These are phyloP conservation scores for Glycine latifolia DNA, from an alignment of 306 rosid genomes.

Conservation along the genomic window DNA sequence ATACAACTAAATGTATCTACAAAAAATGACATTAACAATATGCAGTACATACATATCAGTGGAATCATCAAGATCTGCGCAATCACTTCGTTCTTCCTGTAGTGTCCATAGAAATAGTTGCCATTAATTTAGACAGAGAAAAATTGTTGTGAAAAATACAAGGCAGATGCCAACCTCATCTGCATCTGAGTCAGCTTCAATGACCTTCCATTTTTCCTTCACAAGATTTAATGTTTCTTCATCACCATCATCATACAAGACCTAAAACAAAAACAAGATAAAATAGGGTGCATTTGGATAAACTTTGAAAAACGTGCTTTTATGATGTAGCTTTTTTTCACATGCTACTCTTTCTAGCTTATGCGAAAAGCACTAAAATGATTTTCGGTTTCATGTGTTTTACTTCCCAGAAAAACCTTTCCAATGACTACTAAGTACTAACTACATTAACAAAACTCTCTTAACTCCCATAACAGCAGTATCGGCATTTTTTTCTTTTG, in stretches of 20 bases:
- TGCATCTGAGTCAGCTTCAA: slow-evolving; percentile 54
- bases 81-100: slow-evolving; percentile 69
- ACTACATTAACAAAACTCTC: too few species aligned
- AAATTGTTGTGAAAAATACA: slow-evolving; percentile 24
- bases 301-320: background rate
- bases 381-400: background rate
- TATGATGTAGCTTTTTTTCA: background rate
- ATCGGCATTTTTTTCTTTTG: too few species aligned
- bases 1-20: background rate
- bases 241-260: slow-evolving; percentile 81
- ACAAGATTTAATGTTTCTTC: slow-evolving; percentile 65
- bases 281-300: slow-evolving; percentile 2
- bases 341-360: background rate
- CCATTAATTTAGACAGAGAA: slow-evolving; percentile 33
- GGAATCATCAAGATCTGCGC: slow-evolving; percentile 58
- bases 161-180: slow-evolving; percentile 62
- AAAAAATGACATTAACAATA: slow-evolving; percentile 13
- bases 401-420: background rate
- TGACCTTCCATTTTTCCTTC: slow-evolving; percentile 64
- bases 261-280: slow-evolving; percentile 55
- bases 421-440: background rate
- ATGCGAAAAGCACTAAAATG: background rate
- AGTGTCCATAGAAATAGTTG: slow-evolving; percentile 19
- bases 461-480: too few species aligned
- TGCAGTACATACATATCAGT: slow-evolving; percentile 66